Base-by-base conservation (phyloP, 1,139 yeast genomes). In the Saccharomycopsis hybrid region DNA sequence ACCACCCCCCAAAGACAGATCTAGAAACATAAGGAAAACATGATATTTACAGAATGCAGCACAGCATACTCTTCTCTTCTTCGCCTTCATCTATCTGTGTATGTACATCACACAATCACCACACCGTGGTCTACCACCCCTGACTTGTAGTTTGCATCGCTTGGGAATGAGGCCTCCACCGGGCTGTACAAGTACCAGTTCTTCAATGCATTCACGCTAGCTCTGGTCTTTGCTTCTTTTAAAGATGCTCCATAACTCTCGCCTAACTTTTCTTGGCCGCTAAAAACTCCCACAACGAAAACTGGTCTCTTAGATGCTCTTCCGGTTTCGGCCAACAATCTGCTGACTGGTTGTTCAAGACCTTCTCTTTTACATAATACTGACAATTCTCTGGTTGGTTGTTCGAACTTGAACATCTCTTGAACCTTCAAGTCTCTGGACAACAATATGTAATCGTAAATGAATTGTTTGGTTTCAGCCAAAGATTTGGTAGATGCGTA, bases 241-340 rank as follows among this genome's bases (percentile, higher is more conserved):
- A 92, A 72, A 43, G 95, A 85, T n/a, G 94, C 74, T 46, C 97
- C 99, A 60, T 85, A 89, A 43, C 97, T 97, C 68, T 92, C 97
- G 48, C 97, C 97, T 52, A 92, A 73, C 67, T 88, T 84, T 55
- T 81, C 80, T 27, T 74, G 73, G 36, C 97, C 97, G 52, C 84
- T 75, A 66, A 89, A 92, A 1, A 88, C 95, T 49, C 97, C 97
- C 36, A 92, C 95, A 18, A 90, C 86, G 61, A 78, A 92, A 43
- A 89, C 83, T 29, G 98, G 96, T 51, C 87, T 80, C 53, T 80
- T 78, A 3, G 96, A 80, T 60, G 74, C 72, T 66, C 98, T 78
- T 65, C 99, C 99, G 31, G 96, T 85, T 68, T 92, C 99, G 32
- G 96, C 92, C 54, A 92, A 71, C 54, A 94, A 76, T 64, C 95